These are phyloP conservation scores for Spencermartinsiella europaea DNA, from an alignment of 805 yeast species.

Conservation along the genomic window DNA sequence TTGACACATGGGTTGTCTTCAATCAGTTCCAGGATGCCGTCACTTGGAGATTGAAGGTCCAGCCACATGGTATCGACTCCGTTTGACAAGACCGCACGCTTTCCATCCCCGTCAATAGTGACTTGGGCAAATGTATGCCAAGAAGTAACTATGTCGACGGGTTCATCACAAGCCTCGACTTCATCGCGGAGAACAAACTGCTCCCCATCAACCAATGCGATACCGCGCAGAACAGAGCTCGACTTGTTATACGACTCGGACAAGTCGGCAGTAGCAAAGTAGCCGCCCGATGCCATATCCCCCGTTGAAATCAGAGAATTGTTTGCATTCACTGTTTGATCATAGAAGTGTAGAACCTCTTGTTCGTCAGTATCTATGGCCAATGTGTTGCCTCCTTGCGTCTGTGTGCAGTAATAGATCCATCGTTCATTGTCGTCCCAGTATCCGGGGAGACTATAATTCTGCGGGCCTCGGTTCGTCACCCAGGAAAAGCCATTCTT, in stretches of 20 bases:
- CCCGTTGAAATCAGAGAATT: neutral
- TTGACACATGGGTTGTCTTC: neutral
- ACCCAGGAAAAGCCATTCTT: neutral
- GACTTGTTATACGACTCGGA: neutral
- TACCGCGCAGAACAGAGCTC: conserved; percentile 1
- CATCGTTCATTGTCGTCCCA: conserved; percentile 4
- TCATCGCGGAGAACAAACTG: conserved; percentile 1
- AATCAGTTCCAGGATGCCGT: neutral
- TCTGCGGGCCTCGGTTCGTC: neutral
- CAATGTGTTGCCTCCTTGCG: neutral
- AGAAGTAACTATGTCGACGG: neutral
- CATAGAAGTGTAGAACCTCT: neutral
- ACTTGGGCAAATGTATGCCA: conserved; percentile 2
- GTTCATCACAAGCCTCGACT: neutral
- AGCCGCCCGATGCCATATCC: neutral
- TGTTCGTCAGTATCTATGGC: neutral
- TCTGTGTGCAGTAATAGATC: conserved; percentile 8
- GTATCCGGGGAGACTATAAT: conserved; percentile 7
- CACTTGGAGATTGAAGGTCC: neutral
- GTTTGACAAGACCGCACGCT: neutral
- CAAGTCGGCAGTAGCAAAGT: neutral
- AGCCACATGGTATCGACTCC: neutral
- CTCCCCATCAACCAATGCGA: neutral
- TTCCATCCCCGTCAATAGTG: neutral
- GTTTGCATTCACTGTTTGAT: neutral